A percentile compares a stretch with the other conserved stretches of the same genome.
These are phyloP conservation scores for Globisporangium recalcitrans DNA, from an alignment of 352 stramenopile species.

Conservation along the genomic window DNA sequence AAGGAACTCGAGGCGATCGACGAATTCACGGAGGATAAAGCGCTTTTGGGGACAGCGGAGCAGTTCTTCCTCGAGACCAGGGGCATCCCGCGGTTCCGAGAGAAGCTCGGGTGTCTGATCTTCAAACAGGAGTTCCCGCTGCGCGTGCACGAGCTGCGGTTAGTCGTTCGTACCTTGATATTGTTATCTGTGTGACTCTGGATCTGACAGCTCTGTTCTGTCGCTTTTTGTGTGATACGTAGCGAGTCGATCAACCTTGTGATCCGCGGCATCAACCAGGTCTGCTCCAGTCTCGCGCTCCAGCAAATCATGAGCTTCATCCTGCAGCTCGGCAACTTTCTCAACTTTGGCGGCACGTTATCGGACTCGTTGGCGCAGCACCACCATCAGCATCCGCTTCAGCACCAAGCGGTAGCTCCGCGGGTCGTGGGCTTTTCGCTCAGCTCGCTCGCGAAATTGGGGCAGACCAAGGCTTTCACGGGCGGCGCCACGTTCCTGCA, in stretches of 20 bases:
- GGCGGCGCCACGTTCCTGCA: slow-evolving; percentile 72
- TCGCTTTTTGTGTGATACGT: slow-evolving; percentile 1
- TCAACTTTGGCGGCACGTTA: slow-evolving; percentile 44
- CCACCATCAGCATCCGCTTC: not conserved
- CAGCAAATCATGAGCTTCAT: slow-evolving; percentile 64
- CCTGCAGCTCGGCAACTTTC: slow-evolving; percentile 67
- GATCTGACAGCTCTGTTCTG: not conserved
- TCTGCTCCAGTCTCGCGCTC: slow-evolving; percentile 58
- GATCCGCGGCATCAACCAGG: slow-evolving; percentile 64
- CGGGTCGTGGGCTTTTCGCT: slow-evolving; percentile 63
- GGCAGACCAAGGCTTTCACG: slow-evolving; percentile 75
- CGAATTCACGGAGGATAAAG: slow-evolving; percentile 33
- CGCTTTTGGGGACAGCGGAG: slow-evolving; percentile 35
- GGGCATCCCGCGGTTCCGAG: slow-evolving; percentile 54
- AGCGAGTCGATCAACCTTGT: slow-evolving; percentile 63
- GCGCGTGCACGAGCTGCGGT: slow-evolving; percentile 71
- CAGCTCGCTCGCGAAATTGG: slow-evolving; percentile 70
- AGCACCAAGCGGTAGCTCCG: not conserved
- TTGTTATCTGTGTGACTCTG: too few species aligned
- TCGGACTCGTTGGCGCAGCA: not conserved
- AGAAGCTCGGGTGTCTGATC: slow-evolving; percentile 70
- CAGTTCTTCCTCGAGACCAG: slow-evolving; percentile 64
- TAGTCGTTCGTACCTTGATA: slow-evolving; percentile 8
- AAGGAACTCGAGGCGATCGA: slow-evolving; percentile 69
- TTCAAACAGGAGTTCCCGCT: slow-evolving; percentile 75